phyloP scores from a whole-genome alignment of 257 asterid species.

The Jacaranda mimosifolia region DNA sequence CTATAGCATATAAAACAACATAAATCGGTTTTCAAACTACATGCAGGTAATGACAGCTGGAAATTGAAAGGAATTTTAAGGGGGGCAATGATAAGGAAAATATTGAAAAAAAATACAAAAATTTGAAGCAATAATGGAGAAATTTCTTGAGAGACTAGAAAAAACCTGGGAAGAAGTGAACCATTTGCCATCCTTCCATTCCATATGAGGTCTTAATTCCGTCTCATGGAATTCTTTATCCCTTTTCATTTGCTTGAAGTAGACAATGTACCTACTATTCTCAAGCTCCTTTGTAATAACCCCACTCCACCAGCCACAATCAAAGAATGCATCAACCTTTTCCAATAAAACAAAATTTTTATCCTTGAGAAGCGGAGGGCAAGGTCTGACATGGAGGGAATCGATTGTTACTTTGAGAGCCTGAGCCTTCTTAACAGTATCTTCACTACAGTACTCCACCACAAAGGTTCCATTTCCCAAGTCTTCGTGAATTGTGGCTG shows the following conservation, averaged over 20 bases:
- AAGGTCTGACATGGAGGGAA: constrained; percentile 69
- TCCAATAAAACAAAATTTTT: constrained; percentile 58
- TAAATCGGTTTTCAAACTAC: constrained; percentile 21
- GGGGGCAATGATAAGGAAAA: not conserved
- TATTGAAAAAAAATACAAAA: not conserved
- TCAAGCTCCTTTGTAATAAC: constrained; percentile 60
- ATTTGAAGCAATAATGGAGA: not conserved
- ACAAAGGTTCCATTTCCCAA: constrained; percentile 50
- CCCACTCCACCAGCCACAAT: constrained; percentile 75
- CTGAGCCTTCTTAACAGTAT: constrained; percentile 24
- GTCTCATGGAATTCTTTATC: constrained; percentile 47
- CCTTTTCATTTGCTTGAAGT: constrained; percentile 49
- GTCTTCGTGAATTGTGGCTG: constrained; percentile 52
- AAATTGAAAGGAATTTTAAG: constrained; percentile 10
- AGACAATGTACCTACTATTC: constrained; percentile 56
- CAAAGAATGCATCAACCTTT: constrained; percentile 74
- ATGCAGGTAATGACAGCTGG: constrained; percentile 32
- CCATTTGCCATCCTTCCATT: constrained; percentile 84
- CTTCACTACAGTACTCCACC: constrained; percentile 48
- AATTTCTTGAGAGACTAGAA: constrained; percentile 23
- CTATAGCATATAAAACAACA: constrained; percentile 28
- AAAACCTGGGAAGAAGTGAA: constrained; percentile 73
- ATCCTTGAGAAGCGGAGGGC: constrained; percentile 69
- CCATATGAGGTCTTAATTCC: constrained; percentile 79
- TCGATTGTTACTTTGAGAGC: constrained; percentile 46